Percentiles rank a stretch among this genome's conserved stretches.
Conservation (phyloP, 2,329 filamentous ascomycete species). For the Fusarium sororula region DNA sequence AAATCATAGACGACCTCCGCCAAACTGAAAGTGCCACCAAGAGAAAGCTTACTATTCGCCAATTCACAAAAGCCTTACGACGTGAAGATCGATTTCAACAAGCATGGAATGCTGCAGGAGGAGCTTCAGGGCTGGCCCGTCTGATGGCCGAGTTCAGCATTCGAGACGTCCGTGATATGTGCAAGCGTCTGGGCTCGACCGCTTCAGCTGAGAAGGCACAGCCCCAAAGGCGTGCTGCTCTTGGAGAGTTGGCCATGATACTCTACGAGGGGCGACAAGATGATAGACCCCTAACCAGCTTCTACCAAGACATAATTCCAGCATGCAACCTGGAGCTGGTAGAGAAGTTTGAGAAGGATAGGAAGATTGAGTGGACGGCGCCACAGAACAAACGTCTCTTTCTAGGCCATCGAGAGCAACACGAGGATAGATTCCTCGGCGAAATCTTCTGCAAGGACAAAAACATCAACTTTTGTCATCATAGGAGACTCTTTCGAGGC, state of each 20-base stretch:
- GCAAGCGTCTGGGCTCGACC: slow-evolving; percentile 32
- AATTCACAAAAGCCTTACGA: slow-evolving; percentile 34
- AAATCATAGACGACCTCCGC: slow-evolving; percentile 13
- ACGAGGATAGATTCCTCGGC: slow-evolving; percentile 25
- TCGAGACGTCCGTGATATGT: slow-evolving; percentile 29
- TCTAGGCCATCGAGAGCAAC: slow-evolving; percentile 22
- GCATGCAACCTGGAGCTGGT: slow-evolving; percentile 32
- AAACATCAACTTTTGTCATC: not conserved
- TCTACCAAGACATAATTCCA: slow-evolving; percentile 40
- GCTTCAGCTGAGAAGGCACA: slow-evolving; percentile 30
- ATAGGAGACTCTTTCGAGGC: slow-evolving; percentile 22
- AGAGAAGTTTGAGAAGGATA: slow-evolving; percentile 30
- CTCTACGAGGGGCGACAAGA: slow-evolving; percentile 23
- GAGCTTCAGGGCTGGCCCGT: slow-evolving; percentile 31
- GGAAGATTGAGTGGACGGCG: slow-evolving; percentile 15
- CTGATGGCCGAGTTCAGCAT: slow-evolving; percentile 42
- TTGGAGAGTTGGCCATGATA: slow-evolving; percentile 32
- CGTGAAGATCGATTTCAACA: slow-evolving; percentile 31
- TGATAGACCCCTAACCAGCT: slow-evolving; percentile 26
- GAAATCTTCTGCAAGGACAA: slow-evolving; percentile 22
- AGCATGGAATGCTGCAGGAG: slow-evolving; percentile 36
- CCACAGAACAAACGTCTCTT: slow-evolving; percentile 23
- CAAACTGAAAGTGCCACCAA: slow-evolving; percentile 28
- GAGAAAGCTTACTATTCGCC: slow-evolving; percentile 27
- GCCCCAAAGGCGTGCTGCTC: slow-evolving; percentile 32